Evolutionary conservation across 2,329 filamentous ascomycete species (phyloP).

Genomic region (Colletotrichum sp.): DNA sequence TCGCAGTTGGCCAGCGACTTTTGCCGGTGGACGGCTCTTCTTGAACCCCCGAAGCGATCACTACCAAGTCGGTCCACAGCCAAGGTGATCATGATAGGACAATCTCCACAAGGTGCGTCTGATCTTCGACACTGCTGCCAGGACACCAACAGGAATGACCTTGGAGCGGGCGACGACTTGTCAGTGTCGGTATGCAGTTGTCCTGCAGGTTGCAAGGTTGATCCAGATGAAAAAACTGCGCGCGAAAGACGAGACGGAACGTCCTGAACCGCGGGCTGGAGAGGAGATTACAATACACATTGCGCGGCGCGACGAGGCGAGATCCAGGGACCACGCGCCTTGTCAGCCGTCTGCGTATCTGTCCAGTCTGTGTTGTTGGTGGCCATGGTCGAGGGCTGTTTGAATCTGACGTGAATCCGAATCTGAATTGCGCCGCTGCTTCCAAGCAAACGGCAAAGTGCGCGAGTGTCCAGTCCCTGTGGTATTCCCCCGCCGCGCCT

Average conservation of each 20-base stretch:
- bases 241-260: neutral
- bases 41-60: conserved; percentile 6
- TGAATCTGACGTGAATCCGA: neutral
- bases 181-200: neutral
- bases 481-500: conserved; percentile 4
- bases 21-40: neutral
- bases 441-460: neutral
- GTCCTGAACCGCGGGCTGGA: neutral
- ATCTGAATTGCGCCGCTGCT: neutral
- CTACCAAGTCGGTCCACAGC: neutral
- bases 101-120: conserved; percentile 12
- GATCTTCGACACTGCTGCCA: conserved; percentile 7
- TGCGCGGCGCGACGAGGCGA: neutral
- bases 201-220: conserved; percentile 12
- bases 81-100: conserved; percentile 12
- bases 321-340: neutral
- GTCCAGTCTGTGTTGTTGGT: neutral
- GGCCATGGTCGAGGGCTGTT: neutral
- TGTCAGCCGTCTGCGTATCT: neutral
- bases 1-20: neutral
- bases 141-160: neutral
- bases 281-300: neutral
- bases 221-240: neutral
- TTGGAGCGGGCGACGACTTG: neutral
- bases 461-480: neutral